Conservation (phyloP, 2,329 filamentous ascomycete genomes). For the Grosmannia serpens region DNA sequence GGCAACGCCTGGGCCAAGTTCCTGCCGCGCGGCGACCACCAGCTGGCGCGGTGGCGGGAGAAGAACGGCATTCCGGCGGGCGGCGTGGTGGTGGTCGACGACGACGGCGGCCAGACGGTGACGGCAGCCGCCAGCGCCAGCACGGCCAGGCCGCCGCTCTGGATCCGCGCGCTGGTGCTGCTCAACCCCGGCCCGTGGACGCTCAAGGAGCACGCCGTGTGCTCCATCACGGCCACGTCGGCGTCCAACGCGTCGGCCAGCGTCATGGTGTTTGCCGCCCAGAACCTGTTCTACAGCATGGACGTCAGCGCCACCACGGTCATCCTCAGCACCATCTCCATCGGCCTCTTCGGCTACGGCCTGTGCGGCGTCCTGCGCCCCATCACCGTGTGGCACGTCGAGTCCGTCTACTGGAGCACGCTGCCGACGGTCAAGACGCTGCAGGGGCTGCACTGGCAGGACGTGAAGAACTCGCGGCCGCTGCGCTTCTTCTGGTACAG, state of each 20-base stretch:
- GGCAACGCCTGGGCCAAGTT: slow-evolving; percentile 35
- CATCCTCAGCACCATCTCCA: slow-evolving; percentile 37
- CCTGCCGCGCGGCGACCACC: slow-evolving; percentile 40
- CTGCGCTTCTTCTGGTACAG: slow-evolving; percentile 40
- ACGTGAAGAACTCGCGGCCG: slow-evolving; percentile 36
- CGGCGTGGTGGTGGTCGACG: too few relatives aligned
- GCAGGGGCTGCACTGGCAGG: slow-evolving; percentile 42
- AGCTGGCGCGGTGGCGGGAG: slow-evolving; percentile 33
- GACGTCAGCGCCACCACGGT: slow-evolving; percentile 33
- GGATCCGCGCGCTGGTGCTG: slow-evolving; percentile 29
- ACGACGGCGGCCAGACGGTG: too few relatives aligned
- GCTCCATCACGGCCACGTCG: slow-evolving; percentile 40
- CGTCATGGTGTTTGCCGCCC: slow-evolving; percentile 32
- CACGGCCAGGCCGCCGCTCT: slow-evolving; percentile 23
- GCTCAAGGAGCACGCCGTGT: slow-evolving; percentile 45
- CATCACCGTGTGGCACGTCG: slow-evolving; percentile 42
- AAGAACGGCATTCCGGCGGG: neutral
- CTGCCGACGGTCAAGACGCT: slow-evolving; percentile 41
- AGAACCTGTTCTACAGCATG: slow-evolving; percentile 40
- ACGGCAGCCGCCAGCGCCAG: slow-evolving; percentile 16
- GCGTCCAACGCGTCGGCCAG: slow-evolving; percentile 36
- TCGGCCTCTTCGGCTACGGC: slow-evolving; percentile 44
- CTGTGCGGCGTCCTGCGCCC: slow-evolving; percentile 41
- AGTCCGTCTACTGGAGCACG: slow-evolving; percentile 44
- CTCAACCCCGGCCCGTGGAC: slow-evolving; percentile 40